Evolutionary conservation across 108 stramenopile species (phyloP), one percentile per base, ranked within the genome.

Genomic region (Cyclotella baltica): DNA sequence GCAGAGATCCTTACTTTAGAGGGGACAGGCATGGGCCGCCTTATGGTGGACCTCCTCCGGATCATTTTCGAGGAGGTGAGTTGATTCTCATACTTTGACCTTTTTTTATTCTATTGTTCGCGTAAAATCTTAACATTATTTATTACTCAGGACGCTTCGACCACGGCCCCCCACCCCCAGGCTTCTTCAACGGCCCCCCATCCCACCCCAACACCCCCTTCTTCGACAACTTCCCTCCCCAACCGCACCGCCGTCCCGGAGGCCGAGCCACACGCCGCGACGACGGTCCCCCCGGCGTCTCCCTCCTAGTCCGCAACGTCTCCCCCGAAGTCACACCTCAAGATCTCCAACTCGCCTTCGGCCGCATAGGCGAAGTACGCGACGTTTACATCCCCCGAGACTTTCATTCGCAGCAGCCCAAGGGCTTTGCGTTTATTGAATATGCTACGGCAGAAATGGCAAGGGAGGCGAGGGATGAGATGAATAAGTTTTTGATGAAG

Each of bases 301-400:
- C 88, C 23, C 85, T 96, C 33, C 81, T 96, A 50, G 90, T 96
- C 15, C 87, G 94, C 20, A 96, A 96, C 63, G 83, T 96, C 29
- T 79, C 91, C 20, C 85, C 88, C 30, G 85, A 89, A 5, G 86
- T 92, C 55, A 83, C 87, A 29, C 80, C 89, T 15, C 80, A 84
- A 61, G 94, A 96, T 67, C 79, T 96, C 16, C 86, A 87, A 57
- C 33, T 29, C 50, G 94, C 94, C 0, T 96, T 96, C 77, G 91
- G 90, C 11, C 83, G 92, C 8, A 96, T 96, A 68, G 94, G 94
- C 1, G 91, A 93, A 64, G 86, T 96, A 6, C 87, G 92, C 31
- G 94, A 96, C 76, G 91, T 96, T 27, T 96, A 96, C 81, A 93
- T 96, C 73, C 94, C 94, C 43, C 82, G 91, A 4, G 94, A 95